Evolutionary conservation across 2,329 filamentous ascomycete species (phyloP).

Genomic region (Paradendryphiella salina): DNA sequence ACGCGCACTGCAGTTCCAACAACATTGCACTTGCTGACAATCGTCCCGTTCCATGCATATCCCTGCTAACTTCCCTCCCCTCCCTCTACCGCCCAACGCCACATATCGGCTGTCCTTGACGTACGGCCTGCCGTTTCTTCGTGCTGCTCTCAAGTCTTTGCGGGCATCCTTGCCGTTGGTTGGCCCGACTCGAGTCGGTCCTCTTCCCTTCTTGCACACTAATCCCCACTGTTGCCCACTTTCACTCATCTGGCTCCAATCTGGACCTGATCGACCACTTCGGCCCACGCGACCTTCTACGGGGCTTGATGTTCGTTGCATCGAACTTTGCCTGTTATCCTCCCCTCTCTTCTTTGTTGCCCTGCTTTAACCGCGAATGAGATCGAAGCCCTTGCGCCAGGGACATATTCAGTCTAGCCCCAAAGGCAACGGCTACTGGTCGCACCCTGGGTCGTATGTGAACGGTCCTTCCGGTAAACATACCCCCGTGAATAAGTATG

Average conservation of each 20-base stretch:
- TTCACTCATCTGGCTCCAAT: constrained; percentile 34
- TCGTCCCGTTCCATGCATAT: constrained; percentile 41
- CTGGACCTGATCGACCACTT: constrained; percentile 41
- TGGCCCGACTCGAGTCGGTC: constrained; percentile 42
- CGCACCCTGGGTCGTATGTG: constrained; percentile 40
- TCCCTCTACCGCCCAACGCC: constrained; percentile 42
- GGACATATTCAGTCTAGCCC: constrained; percentile 40
- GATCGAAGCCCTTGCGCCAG: constrained; percentile 35
- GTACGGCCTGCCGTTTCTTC: constrained; percentile 42
- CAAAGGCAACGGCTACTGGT: constrained; percentile 40
- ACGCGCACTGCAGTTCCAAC: constrained; percentile 31
- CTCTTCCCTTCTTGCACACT: constrained; percentile 45
- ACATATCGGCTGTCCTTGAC: constrained; percentile 44
- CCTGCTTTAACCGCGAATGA: constrained; percentile 45
- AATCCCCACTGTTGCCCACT: constrained; percentile 38
- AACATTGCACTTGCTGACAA: constrained; percentile 39
- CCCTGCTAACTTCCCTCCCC: constrained; percentile 37
- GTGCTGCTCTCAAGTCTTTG: constrained; percentile 36
- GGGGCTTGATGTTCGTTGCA: constrained; percentile 44
- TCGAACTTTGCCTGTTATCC: constrained; percentile 34
- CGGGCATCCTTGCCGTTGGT: constrained; percentile 38
- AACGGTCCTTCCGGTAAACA: constrained; percentile 41
- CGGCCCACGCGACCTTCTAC: constrained; percentile 42
- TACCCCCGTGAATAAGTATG: constrained; percentile 44
- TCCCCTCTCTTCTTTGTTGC: constrained; percentile 36